These are phyloP conservation scores for Rhynchospora pubera DNA, from an alignment of 176 grass and related monocot genomes.

Conservation along the genomic window DNA sequence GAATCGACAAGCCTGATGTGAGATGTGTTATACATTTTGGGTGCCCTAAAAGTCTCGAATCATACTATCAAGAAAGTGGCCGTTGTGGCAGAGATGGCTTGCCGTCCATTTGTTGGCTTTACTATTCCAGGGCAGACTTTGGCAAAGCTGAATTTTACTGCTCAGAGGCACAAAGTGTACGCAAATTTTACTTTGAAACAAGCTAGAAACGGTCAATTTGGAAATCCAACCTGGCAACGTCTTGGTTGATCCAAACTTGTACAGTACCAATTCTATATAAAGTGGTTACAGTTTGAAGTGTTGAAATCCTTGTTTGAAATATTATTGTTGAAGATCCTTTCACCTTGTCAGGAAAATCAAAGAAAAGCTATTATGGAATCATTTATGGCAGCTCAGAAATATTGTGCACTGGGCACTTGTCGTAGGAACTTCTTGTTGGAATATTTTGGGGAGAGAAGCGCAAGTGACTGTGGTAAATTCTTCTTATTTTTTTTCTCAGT, in stretches of 20 bases:
- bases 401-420: conserved; percentile 76
- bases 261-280: background rate
- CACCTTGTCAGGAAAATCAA: conserved; percentile 47
- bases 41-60: conserved; percentile 88
- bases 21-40: conserved; percentile 94
- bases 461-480: conserved; percentile 56
- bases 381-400: conserved; percentile 74
- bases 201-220: background rate
- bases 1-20: conserved; percentile 94
- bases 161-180: conserved; percentile 56
- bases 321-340: conserved; percentile 8
- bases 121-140: conserved; percentile 95
- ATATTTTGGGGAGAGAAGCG: conserved; percentile 70
- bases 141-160: conserved; percentile 89
- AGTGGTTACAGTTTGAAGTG: background rate
- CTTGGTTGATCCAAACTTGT: background rate
- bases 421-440: conserved; percentile 71
- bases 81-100: conserved; percentile 91
- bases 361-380: conserved; percentile 80
- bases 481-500: background rate
- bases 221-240: background rate
- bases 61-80: conserved; percentile 98
- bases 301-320: background rate
- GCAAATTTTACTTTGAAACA: conserved; percentile 1
- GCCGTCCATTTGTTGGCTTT: conserved; percentile 79